phyloP scores from a whole-genome alignment of 2,329 filamentous ascomycete genomes.

The Geoglossum cookeanum region DNA sequence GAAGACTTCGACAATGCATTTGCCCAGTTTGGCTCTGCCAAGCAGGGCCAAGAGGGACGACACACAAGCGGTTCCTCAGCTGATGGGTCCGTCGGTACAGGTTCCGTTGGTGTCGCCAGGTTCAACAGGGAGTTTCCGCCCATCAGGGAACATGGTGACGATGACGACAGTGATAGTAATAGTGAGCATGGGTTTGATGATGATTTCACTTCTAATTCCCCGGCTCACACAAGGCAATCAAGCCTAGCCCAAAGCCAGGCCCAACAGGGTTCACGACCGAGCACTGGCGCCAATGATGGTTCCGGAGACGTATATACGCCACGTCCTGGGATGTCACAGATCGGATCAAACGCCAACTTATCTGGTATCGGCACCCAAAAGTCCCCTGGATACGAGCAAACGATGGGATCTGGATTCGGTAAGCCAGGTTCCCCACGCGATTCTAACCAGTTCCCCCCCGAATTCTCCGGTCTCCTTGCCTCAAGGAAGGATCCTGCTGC shows the following conservation, averaged over 20 bases:
- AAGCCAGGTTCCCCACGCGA: constrained; percentile 6
- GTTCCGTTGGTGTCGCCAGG: constrained; percentile 20
- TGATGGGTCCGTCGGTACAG: constrained; percentile 14
- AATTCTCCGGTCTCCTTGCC: constrained; percentile 36
- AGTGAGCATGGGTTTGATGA: constrained; percentile 75
- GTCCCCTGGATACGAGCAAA: constrained; percentile 36
- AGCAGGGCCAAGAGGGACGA: constrained; percentile 29
- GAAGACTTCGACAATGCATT: constrained; percentile 77
- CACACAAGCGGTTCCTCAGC: constrained; percentile 14
- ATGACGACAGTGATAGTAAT: constrained; percentile 69
- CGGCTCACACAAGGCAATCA: constrained; percentile 14
- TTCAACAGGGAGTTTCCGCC: constrained; percentile 78
- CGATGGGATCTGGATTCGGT: constrained; percentile 16
- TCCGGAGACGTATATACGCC: constrained; percentile 16
- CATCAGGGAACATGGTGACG: constrained; percentile 66
- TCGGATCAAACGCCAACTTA: constrained; percentile 5
- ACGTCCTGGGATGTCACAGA: constrained; percentile 18
- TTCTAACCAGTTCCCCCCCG: constrained; percentile 30
- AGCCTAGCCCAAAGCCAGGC: constrained; percentile 9
- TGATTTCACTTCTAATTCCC: constrained; percentile 56
- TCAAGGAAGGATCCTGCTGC: constrained; percentile 32
- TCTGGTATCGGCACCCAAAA: constrained; percentile 21
- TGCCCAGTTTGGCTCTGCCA: constrained; percentile 44
- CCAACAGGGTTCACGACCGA: constrained; percentile 14
- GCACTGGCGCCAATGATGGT: constrained; percentile 9